Evolutionary conservation across 331 rosid species (phyloP).

Genomic region (Stylosanthes scabra): DNA sequence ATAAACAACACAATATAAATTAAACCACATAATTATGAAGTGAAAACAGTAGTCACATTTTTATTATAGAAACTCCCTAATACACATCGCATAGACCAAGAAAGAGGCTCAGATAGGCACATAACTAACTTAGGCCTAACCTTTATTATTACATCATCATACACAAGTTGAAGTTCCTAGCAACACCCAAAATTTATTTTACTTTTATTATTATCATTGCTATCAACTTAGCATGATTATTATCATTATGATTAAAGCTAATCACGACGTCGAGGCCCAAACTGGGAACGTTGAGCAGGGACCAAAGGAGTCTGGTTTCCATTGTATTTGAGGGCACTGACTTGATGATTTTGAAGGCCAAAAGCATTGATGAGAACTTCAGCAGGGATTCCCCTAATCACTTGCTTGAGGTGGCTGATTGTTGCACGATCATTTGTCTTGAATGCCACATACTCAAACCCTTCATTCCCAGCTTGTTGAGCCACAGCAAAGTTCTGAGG

Average conservation of each 20-base stretch:
- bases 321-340: constrained; percentile 7
- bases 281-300: background rate
- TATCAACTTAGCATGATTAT: too few relatives aligned
- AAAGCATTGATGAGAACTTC: constrained; percentile 40
- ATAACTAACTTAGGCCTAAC: background rate
- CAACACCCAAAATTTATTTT: constrained; percentile 27
- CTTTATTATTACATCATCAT: constrained; percentile 3
- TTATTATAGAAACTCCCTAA: background rate
- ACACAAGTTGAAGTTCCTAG: background rate
- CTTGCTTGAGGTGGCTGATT: constrained; percentile 19
- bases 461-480: constrained; percentile 51
- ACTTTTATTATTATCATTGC: background rate
- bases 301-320: constrained; percentile 34
- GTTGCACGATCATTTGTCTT: constrained; percentile 47
- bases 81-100: background rate
- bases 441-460: constrained; percentile 69
- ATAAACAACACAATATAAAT: too few relatives aligned
- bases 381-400: constrained; percentile 19
- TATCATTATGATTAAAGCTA: too few relatives aligned
- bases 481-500: constrained; percentile 71
- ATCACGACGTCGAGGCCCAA: background rate
- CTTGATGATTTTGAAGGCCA: constrained; percentile 12
- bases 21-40: too few relatives aligned
- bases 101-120: background rate
- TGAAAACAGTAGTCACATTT: too few relatives aligned